Conservation (phyloP, 139 green algal genomes). For the Astrephomene gubernaculifera region DNA sequence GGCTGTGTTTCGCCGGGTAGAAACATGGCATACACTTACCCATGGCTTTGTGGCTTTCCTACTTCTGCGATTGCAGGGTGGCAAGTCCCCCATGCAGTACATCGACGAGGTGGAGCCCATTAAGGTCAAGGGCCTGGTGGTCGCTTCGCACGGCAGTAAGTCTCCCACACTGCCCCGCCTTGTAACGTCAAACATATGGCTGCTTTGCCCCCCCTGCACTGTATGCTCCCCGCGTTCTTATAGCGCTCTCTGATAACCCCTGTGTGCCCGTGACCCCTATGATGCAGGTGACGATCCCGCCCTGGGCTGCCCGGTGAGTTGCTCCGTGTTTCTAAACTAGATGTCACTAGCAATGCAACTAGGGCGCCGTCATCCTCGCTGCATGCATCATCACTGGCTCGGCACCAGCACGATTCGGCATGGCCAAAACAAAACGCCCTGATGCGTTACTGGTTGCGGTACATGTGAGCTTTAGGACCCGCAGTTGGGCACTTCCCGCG, state of each 20-base stretch:
- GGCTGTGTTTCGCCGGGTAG: no score
- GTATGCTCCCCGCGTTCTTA: neutral
- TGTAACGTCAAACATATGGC: neutral
- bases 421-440: no score
- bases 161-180: neutral
- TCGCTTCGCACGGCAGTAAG: slow-evolving; percentile 70
- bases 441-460: no score
- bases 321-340: no score
- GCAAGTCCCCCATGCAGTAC: slow-evolving; percentile 84
- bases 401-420: no score
- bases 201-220: neutral
- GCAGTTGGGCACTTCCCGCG: no score
- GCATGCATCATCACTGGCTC: no score
- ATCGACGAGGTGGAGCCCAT: slow-evolving; percentile 81
- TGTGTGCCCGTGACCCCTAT: slow-evolving; percentile 15
- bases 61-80: slow-evolving; percentile 63
- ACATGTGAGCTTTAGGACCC: no score
- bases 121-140: slow-evolving; percentile 81
- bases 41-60: no score
- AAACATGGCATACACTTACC: no score
- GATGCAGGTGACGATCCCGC: slow-evolving; percentile 83
- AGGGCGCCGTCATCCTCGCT: no score
- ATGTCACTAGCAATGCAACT: no score
- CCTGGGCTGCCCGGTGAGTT: slow-evolving; percentile 82
- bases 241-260: neutral